phyloP scores from a whole-genome alignment of 2,329 filamentous ascomycete species.

The Alternaria arborescens region DNA sequence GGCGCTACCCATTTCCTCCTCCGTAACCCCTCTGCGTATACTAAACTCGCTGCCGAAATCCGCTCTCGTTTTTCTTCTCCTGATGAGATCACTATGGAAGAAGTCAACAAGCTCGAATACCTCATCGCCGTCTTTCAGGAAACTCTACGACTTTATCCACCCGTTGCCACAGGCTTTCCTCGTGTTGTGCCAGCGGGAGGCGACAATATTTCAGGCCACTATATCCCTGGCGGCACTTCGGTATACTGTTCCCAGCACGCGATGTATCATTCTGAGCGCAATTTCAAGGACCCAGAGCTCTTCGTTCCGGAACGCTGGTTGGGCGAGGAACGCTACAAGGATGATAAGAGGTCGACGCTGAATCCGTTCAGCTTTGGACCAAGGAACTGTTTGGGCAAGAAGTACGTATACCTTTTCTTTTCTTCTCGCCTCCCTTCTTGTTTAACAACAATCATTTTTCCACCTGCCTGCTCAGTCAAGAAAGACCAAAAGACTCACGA shows the following conservation, averaged over 20 bases:
- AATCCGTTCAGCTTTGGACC: conserved; percentile 42
- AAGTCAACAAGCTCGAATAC: conserved; percentile 37
- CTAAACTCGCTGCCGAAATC: conserved; percentile 35
- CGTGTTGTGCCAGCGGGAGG: conserved; percentile 36
- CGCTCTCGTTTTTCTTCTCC: conserved; percentile 29
- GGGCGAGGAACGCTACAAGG: conserved; percentile 39
- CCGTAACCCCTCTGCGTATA: conserved; percentile 23
- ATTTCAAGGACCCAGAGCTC: conserved; percentile 36
- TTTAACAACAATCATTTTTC: not conserved
- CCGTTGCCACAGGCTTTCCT: conserved; percentile 42
- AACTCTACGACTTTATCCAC: conserved; percentile 39
- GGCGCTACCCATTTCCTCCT: conserved; percentile 56
- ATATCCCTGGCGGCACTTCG: conserved; percentile 34
- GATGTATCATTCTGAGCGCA: conserved; percentile 39
- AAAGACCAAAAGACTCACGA: not conserved
- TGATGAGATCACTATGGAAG: conserved; percentile 37
- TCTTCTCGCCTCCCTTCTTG: not conserved
- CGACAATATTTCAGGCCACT: conserved; percentile 36
- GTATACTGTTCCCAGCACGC: conserved; percentile 45
- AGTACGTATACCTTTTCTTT: conserved; percentile 33
- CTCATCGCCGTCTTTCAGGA: conserved; percentile 41
- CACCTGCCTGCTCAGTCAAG: not conserved
- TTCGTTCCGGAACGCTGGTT: conserved; percentile 52
- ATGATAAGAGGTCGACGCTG: conserved; percentile 44
- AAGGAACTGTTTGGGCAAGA: conserved; percentile 42